phyloP scores from a whole-genome alignment of 257 asterid genomes.

The Lycium ferocissimum region DNA sequence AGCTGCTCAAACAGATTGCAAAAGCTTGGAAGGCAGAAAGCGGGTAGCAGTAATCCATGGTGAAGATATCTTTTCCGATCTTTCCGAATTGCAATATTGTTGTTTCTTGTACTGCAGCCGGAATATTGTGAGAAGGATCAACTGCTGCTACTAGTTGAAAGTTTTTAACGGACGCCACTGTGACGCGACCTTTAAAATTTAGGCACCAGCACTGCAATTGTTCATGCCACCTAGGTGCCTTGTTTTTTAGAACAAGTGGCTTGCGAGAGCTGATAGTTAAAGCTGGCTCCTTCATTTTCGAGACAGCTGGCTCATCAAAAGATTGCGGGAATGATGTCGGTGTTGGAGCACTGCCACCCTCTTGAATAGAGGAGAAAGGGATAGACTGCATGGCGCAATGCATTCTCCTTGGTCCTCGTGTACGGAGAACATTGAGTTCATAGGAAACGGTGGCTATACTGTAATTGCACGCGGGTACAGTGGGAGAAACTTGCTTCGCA shows the following conservation, averaged over 20 bases:
- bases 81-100: slow-evolving; percentile 39
- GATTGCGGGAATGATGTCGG: slow-evolving; percentile 34
- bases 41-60: slow-evolving; percentile 40
- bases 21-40: slow-evolving; percentile 42
- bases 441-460: slow-evolving; percentile 33
- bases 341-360: slow-evolving; percentile 35
- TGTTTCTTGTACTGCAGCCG: slow-evolving; percentile 35
- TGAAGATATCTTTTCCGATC: slow-evolving; percentile 37
- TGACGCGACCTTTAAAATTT: slow-evolving; percentile 36
- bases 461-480: slow-evolving; percentile 33
- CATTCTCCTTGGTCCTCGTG: slow-evolving; percentile 41
- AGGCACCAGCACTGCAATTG: slow-evolving; percentile 42
- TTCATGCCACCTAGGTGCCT: slow-evolving; percentile 41
- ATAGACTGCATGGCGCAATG: slow-evolving; percentile 36
- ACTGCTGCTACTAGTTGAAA: slow-evolving; percentile 35
- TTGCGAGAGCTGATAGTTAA: slow-evolving; percentile 12
- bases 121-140: slow-evolving; percentile 28
- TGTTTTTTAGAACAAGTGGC: slow-evolving; percentile 36
- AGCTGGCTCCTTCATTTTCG: slow-evolving; percentile 3
- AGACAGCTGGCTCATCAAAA: not conserved
- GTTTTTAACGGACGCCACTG: slow-evolving; percentile 40
- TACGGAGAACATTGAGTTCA: slow-evolving; percentile 40
- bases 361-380: slow-evolving; percentile 35
- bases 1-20: slow-evolving; percentile 40
- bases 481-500: slow-evolving; percentile 35